Conservation (phyloP, 2,329 filamentous ascomycete species). For the Xylaria hypoxylon region DNA sequence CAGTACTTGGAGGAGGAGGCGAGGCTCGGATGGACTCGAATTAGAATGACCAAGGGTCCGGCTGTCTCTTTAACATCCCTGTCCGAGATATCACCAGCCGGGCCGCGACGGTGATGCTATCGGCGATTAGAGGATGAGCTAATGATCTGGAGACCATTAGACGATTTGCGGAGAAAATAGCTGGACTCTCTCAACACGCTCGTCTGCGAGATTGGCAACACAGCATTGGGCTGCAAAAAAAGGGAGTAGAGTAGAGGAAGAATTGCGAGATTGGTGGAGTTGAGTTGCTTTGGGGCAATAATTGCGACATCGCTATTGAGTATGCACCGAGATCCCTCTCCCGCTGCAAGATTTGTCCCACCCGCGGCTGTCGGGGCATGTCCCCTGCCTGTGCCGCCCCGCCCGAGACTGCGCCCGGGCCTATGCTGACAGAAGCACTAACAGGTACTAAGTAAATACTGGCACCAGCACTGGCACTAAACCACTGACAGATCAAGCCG, state of each 20-base stretch:
- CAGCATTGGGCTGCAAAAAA: slow-evolving; percentile 45
- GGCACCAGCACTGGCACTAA: background rate
- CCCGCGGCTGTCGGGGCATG: slow-evolving; percentile 45
- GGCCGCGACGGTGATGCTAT: slow-evolving; percentile 5
- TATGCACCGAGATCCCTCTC: slow-evolving; percentile 47
- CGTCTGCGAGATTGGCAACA: slow-evolving; percentile 23
- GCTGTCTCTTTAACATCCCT: slow-evolving; percentile 28
- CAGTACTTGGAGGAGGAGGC: background rate
- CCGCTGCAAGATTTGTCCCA: slow-evolving; percentile 40
- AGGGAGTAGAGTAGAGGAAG: slow-evolving; percentile 52
- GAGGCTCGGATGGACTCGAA: slow-evolving; percentile 6
- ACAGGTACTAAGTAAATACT: too few relatives aligned
- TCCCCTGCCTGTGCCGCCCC: slow-evolving; percentile 2
- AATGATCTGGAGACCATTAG: slow-evolving; percentile 1
- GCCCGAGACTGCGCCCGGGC: too few relatives aligned
- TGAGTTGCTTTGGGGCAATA: slow-evolving; percentile 54
- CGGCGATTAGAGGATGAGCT: background rate
- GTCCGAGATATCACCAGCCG: slow-evolving; percentile 14
- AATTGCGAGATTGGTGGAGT: slow-evolving; percentile 48
- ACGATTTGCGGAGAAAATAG: background rate
- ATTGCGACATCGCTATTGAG: slow-evolving; percentile 54
- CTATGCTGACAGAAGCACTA: too few relatives aligned
- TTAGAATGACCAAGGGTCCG: slow-evolving; percentile 6
- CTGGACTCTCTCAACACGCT: slow-evolving; percentile 12
- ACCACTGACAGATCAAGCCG: background rate